Conservation (phyloP, 2,329 filamentous ascomycete species). For the Aspergillaceae sp. region DNA sequence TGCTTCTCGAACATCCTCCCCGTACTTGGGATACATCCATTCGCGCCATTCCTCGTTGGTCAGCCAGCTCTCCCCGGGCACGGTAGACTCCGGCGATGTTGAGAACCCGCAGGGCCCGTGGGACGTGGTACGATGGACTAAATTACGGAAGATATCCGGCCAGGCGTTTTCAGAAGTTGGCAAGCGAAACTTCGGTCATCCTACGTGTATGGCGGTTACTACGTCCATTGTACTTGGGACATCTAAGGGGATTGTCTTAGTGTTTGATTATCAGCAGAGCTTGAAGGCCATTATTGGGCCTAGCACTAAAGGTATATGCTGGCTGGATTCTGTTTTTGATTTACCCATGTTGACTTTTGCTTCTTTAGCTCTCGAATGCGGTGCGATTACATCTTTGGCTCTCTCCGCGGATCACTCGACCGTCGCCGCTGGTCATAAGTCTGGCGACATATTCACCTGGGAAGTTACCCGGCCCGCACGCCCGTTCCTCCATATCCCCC, state of each 20-base stretch:
- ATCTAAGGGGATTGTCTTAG: constrained; percentile 83
- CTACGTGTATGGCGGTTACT: constrained; percentile 82
- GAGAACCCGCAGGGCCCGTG: constrained; percentile 74
- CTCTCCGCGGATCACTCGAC: constrained; percentile 92
- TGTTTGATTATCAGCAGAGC: constrained; percentile 97
- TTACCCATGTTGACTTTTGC: neutral
- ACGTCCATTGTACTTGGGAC: constrained; percentile 85
- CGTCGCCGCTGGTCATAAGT: constrained; percentile 79
- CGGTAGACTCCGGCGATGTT: constrained; percentile 49
- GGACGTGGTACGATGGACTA: constrained; percentile 97
- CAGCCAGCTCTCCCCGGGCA: constrained; percentile 55
- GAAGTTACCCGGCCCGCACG: constrained; percentile 73
- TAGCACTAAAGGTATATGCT: constrained; percentile 68
- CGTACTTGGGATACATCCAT: constrained; percentile 65
- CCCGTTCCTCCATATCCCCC: constrained; percentile 80
- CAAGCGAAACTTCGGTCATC: constrained; percentile 82
- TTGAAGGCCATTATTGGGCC: constrained; percentile 89
- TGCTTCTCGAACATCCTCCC: constrained; percentile 64
- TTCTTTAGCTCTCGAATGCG: constrained; percentile 71
- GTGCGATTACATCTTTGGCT: constrained; percentile 75
- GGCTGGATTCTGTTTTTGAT: neutral
- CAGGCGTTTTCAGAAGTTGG: constrained; percentile 90
- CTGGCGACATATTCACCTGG: constrained; percentile 94
- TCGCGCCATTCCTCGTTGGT: constrained; percentile 73
- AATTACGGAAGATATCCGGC: constrained; percentile 75